Percentiles rank a stretch among this genome's conserved stretches.
These are phyloP conservation scores for Aspergillus bridgeri DNA, from an alignment of 495 filamentous ascomycete genomes.

Conservation along the genomic window DNA sequence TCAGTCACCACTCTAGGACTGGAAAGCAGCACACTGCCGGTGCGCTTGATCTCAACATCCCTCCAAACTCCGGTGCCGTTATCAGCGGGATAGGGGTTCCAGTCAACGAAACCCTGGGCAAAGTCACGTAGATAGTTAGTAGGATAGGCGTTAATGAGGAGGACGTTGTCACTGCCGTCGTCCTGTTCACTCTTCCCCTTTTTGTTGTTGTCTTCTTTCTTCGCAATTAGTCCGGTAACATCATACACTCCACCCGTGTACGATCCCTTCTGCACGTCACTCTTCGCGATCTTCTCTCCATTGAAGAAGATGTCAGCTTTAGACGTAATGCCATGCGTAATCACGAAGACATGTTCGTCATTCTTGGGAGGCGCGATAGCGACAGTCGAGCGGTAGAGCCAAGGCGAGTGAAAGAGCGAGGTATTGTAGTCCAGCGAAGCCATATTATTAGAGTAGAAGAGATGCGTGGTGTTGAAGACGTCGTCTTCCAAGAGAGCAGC, in stretches of 20 bases:
- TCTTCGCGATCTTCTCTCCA: constrained; percentile 48
- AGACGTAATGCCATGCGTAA: constrained; percentile 58
- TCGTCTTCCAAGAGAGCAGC: constrained; percentile 52
- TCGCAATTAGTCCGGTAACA: constrained; percentile 39
- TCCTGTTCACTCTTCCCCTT: background rate
- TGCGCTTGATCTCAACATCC: constrained; percentile 55
- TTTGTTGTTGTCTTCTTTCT: too few relatives aligned
- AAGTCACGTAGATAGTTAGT: constrained; percentile 59
- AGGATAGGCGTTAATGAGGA: constrained; percentile 53
- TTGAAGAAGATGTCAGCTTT: constrained; percentile 61
- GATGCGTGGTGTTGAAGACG: constrained; percentile 50
- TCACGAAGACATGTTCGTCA: constrained; percentile 48
- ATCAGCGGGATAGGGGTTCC: constrained; percentile 61
- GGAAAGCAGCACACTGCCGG: constrained; percentile 50
- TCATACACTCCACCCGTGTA: constrained; percentile 56
- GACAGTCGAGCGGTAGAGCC: constrained; percentile 62
- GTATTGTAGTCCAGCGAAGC: constrained; percentile 31
- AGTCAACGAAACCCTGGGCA: constrained; percentile 59
- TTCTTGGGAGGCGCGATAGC: constrained; percentile 25
- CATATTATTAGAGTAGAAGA: constrained; percentile 59
- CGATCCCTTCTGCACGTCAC: constrained; percentile 49
- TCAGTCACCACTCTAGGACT: constrained; percentile 48
- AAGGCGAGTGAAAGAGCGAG: constrained; percentile 51
- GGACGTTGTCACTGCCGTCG: constrained; percentile 35
- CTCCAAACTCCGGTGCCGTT: constrained; percentile 63